Evolutionary conservation across 2,329 filamentous ascomycete genomes (phyloP), one percentile per base, ranked within the genome.

Genomic region (Colletotrichum lupini): DNA sequence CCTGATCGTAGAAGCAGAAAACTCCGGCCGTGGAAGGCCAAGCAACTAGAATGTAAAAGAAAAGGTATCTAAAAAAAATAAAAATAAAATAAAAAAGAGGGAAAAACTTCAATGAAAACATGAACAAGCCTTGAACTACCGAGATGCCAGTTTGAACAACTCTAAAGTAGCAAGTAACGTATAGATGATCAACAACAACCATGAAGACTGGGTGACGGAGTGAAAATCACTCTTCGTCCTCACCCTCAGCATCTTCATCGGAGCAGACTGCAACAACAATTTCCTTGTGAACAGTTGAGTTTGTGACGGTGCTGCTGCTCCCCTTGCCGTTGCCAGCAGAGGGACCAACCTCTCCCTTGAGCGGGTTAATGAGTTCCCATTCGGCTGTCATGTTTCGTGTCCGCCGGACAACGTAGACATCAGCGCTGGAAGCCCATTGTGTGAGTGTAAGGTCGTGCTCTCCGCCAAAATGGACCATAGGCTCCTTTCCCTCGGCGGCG

Each of bases 391-490:
- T 32, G 58, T 2, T 37, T 67, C 24, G 65, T 58, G 1, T 76
- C 35, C 65, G 65, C 49, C 71, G 72, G 52, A 86, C 82, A 49
- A 87, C 83, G 5, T 78, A 80, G 19, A 86, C 84, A 1, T 79
- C 79, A 5, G 76, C 73, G 46, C 76, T 77, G 12, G 79, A 80
- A 0, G 84, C 85, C 85, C 85, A 87, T 2, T 78, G 67, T 0
- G 80, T 83, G n/a, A 87, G 78, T 0, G 81, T 82, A 3, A 73
- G 61, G 69, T 87, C 86, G 2, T 77, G 75, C 22, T 75, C 74
- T 3, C 83, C 83, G 4, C 85, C 85, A 76, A 87, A 86, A 14
- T 76, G 66, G 0, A 86, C 80, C 0, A 68, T 64, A 1, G 75
- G 71, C 73, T 80, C 79, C 42, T 77, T 74, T 11, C 81, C 80